These are phyloP conservation scores for Ogataea polymorpha DNA, from an alignment of 805 yeast genomes.

Conservation along the genomic window DNA sequence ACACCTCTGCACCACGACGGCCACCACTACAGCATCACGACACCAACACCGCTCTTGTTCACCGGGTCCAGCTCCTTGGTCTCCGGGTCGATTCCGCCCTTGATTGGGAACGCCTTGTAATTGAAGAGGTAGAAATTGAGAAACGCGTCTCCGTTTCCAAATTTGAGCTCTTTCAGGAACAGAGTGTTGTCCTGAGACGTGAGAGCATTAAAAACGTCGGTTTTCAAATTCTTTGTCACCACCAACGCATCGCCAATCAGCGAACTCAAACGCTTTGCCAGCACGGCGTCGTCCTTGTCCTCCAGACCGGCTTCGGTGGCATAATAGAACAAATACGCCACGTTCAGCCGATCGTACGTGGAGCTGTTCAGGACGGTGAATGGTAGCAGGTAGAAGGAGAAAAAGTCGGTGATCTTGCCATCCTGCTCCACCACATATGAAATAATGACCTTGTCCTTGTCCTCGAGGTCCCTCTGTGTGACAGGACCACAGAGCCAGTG, in stretches of 20 bases:
- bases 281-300: constrained; percentile 38
- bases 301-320: constrained; percentile 65
- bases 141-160: constrained; percentile 92
- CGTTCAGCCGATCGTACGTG: constrained; percentile 63
- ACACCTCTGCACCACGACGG: constrained; percentile 7
- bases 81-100: constrained; percentile 70
- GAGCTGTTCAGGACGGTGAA: constrained; percentile 73
- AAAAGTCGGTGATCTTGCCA: constrained; percentile 78
- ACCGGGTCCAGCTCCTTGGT: constrained; percentile 50
- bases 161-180: constrained; percentile 77
- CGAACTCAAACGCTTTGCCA: constrained; percentile 56
- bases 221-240: constrained; percentile 59
- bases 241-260: constrained; percentile 75
- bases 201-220: constrained; percentile 92
- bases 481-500: constrained; percentile 77
- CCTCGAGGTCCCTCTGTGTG: constrained; percentile 16
- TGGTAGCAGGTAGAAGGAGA: constrained; percentile 86
- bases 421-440: constrained; percentile 72
- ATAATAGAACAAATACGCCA: constrained; percentile 88
- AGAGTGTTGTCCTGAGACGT: constrained; percentile 86
- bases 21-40: constrained; percentile 63
- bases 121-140: constrained; percentile 90
- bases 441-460: constrained; percentile 53
- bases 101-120: constrained; percentile 75
- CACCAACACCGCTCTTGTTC: constrained; percentile 80